Percentiles rank a stretch among this genome's conserved stretches.
These are phyloP conservation scores for Pythium aquatile DNA, from an alignment of 352 stramenopile genomes.

Conservation along the genomic window DNA sequence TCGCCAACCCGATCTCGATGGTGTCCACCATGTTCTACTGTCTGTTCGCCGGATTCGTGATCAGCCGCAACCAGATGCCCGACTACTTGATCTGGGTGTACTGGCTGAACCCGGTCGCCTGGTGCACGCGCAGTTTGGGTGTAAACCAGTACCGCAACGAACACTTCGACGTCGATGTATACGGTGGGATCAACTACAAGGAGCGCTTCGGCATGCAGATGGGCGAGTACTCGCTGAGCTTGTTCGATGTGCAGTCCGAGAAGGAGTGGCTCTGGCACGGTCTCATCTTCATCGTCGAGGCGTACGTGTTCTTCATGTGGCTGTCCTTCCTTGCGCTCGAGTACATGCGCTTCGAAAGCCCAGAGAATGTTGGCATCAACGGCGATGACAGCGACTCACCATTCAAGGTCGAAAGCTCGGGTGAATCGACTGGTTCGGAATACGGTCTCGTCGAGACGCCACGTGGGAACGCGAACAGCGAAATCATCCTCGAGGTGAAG, in stretches of 20 bases:
- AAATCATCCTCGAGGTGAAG: slow-evolving; percentile 12
- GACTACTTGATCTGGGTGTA: slow-evolving; percentile 41
- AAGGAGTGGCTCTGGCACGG: slow-evolving; percentile 21
- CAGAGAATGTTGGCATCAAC: slow-evolving; percentile 8
- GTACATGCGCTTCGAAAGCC: slow-evolving; percentile 27
- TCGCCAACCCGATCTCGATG: slow-evolving; percentile 28
- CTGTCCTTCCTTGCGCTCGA: slow-evolving; percentile 29
- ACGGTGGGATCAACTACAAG: slow-evolving; percentile 30
- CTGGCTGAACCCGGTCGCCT: slow-evolving; percentile 42
- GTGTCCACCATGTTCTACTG: slow-evolving; percentile 29
- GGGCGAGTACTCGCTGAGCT: slow-evolving; percentile 22
- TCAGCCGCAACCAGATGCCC: slow-evolving; percentile 30
- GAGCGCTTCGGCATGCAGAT: slow-evolving; percentile 19
- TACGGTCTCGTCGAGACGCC: slow-evolving; percentile 10
- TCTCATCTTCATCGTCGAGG: slow-evolving; percentile 24
- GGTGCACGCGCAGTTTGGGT: slow-evolving; percentile 25
- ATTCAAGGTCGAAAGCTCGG: slow-evolving; percentile 2
- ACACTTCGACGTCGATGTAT: slow-evolving; percentile 21
- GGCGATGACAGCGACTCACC: neutral
- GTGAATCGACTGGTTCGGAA: neutral
- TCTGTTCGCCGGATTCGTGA: slow-evolving; percentile 40
- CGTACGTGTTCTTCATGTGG: slow-evolving; percentile 28
- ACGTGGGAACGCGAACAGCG: slow-evolving; percentile 8
- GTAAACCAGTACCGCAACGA: slow-evolving; percentile 29
- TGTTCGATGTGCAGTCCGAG: slow-evolving; percentile 20